Evolutionary conservation across 2,329 filamentous ascomycete species (phyloP), one percentile per base, ranked within the genome.

Genomic region (Harringtonia lauricola): DNA sequence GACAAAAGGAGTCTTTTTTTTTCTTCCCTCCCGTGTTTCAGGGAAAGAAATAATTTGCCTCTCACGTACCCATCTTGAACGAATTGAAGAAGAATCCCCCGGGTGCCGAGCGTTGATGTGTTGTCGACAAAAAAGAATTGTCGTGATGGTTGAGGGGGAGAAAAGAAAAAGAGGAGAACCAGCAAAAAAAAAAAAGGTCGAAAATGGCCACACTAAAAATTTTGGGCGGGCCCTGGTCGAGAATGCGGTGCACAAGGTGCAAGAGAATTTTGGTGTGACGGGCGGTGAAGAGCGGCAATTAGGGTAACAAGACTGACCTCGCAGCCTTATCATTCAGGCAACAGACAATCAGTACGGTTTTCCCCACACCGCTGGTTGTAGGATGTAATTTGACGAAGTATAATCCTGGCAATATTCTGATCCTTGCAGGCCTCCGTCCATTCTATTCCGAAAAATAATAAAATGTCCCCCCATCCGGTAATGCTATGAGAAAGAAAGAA

Each of bases 11-110:
- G n/a, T 17, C 10, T 31, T 31, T 28, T 24, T 35, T 38, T 31
- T 31, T 28, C 30, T 35, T 38, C 17, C 18, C 17, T 13, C 22
- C 22, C 41, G 2, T 33, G 2, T 31, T 22, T 22, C 37, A 37
- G 37, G 31, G 24, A 17, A 36, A 30, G 36, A 33, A 18, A 36
- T 17, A 17, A 34, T 40, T 43, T 42, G 34, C 51, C 52, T 58
- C 55, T 62, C 71, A 73, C 74, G 68, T 78, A 78, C 74, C 74
- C 74, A 78, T 78, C 66, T 67, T 75, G 36, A 42, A 44, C 41
- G 42, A 39, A 42, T 24, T 14, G 35, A 37, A 44, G 30, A 34
- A 34, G 43, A 43, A 40, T 43, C 28, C 46, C 49, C 49, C 45
- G 14, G 41, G 29, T 38, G 18, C 43, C 48, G 18, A 40, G 42